Evolutionary conservation across 345 rosid species (phyloP), one percentile per base, ranked within the genome.

Genomic region (Citrus hindsii): DNA sequence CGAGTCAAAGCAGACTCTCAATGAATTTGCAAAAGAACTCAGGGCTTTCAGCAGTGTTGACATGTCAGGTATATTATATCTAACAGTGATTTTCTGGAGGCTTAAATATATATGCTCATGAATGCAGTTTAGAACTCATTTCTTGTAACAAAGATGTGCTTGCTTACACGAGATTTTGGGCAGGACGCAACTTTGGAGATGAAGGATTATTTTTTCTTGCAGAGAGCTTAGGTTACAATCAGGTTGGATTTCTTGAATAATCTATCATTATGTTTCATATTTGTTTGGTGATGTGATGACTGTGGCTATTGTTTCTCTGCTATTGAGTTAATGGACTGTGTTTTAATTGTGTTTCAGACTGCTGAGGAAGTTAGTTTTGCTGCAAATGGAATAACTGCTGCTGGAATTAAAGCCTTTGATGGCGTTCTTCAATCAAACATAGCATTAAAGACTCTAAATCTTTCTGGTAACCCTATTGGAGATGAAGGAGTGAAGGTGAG

Each of bases 401-500:
- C 89, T 74, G 99, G 99, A 79, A 77, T 92, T 33, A 89, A 89
- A 85, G 97, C 98, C 69, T 93, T 93, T 56, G 96, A 95, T 42
- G 89, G 90, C 61, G 90, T 95, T 82, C 97, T 95, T 86, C 93
- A 93, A 70, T 87, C 98, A 66, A 95, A 92, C 88, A 77, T 90
- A 81, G 80, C 75, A 18, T 78, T 95, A 63, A 92, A 89, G 86
- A 82, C 89, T 73, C 89, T 95, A 46, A 85, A 93, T 85, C 88
- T 95, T 80, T 95, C 99, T 75, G 98, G 99, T 77, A 95, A 95
- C 76, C 93, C 96, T 42, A 89, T 95, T 55, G 97, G 99, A 68
- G 98, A 95, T 81, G 98, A 95, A 84, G 99, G 99, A 79, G 90
- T 88, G 78, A 93, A 92, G 99, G 99, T 95, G 80, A 85, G 93